phyloP scores from a whole-genome alignment of 495 filamentous ascomycete species.

The Talaromyces liani region DNA sequence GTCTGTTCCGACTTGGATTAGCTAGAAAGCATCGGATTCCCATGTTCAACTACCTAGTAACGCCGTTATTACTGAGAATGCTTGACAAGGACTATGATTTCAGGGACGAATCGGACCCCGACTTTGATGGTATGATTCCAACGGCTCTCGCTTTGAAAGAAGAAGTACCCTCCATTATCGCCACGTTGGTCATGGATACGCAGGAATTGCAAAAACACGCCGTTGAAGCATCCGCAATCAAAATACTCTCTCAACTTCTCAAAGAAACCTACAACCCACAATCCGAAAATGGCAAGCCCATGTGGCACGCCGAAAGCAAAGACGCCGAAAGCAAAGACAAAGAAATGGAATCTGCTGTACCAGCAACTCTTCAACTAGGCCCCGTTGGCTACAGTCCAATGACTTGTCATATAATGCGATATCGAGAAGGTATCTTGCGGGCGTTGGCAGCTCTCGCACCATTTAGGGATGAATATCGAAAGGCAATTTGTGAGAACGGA shows the following conservation, averaged over 20 bases:
- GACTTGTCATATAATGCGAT: conserved; percentile 64
- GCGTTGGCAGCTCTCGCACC: conserved; percentile 71
- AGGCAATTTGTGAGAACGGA: conserved; percentile 73
- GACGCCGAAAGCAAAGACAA: conserved; percentile 22
- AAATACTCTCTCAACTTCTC: conserved; percentile 63
- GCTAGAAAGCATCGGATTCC: conserved; percentile 54
- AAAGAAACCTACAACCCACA: conserved; percentile 58
- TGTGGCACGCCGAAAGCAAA: conserved; percentile 35
- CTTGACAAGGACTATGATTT: conserved; percentile 50
- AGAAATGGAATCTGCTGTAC: conserved; percentile 11
- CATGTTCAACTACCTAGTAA: conserved; percentile 56
- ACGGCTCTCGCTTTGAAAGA: conserved; percentile 48
- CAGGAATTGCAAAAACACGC: conserved; percentile 72
- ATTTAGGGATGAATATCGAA: conserved; percentile 78
- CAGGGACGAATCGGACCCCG: conserved; percentile 29
- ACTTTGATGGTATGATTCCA: conserved; percentile 32
- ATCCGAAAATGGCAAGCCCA: conserved; percentile 23
- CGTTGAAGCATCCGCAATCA: conserved; percentile 68
- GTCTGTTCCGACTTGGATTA: conserved; percentile 64
- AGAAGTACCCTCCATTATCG: conserved; percentile 65
- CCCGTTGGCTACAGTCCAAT: conserved; percentile 53
- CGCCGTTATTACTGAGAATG: conserved; percentile 66
- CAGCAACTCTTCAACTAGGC: conserved; percentile 41
- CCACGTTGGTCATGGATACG: conserved; percentile 70
- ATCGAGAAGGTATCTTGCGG: conserved; percentile 69